These are phyloP conservation scores for Geotrichum bryndzae DNA, from an alignment of 1,139 yeast genomes.

Conservation along the genomic window DNA sequence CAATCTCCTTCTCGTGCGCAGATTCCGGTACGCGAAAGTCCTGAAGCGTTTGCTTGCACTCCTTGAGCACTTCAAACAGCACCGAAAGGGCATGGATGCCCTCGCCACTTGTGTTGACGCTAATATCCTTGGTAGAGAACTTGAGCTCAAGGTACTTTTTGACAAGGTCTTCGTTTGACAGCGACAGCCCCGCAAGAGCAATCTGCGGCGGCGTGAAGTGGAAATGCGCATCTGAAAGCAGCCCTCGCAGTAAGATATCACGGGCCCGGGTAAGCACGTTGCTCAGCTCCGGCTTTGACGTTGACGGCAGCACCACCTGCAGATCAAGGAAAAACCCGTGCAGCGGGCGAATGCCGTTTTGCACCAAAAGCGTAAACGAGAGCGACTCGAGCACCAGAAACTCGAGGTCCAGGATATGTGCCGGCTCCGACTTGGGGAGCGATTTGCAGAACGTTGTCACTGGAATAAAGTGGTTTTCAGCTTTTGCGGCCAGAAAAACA, in stretches of 20 bases:
- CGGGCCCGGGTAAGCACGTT: constrained; percentile 60
- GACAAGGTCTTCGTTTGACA: constrained; percentile 57
- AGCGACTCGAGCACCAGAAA: constrained; percentile 68
- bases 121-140: constrained; percentile 32
- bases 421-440: constrained; percentile 54
- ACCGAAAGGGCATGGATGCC: constrained; percentile 11
- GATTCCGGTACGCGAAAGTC: constrained; percentile 21
- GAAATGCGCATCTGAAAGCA: constrained; percentile 70
- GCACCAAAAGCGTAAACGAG: constrained; percentile 73
- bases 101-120: neutral
- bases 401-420: constrained; percentile 70
- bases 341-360: constrained; percentile 80
- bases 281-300: constrained; percentile 27
- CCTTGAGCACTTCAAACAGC: constrained; percentile 23
- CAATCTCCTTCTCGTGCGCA: constrained; percentile 32
- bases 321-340: constrained; percentile 90
- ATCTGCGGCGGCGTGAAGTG: constrained; percentile 90
- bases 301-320: constrained; percentile 50
- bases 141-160: constrained; percentile 60
- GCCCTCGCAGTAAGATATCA: constrained; percentile 53
- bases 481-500: constrained; percentile 83
- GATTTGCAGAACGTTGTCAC: constrained; percentile 73
- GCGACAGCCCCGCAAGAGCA: constrained; percentile 77
- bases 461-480: constrained; percentile 84
- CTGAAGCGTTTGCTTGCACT: constrained; percentile 23